Evolutionary conservation across 176 grass and related monocot species (phyloP).

Genomic region (Lolium multiflorum): DNA sequence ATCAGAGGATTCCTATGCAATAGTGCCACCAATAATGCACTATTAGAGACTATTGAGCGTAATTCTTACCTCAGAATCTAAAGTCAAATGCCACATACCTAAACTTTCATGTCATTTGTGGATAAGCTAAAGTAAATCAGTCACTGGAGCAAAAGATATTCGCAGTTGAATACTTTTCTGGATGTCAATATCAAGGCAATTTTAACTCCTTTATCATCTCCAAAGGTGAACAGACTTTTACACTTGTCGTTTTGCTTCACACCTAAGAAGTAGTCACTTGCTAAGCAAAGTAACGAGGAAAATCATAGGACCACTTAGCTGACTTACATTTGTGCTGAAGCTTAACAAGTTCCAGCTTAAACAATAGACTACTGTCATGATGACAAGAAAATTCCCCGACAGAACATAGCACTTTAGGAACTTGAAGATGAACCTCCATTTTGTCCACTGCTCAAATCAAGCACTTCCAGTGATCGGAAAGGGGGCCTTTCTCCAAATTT

Average conservation of each 20-base stretch:
- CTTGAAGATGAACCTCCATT: slow-evolving; percentile 49
- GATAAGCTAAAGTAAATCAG: slow-evolving; percentile 40
- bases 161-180: slow-evolving; percentile 31
- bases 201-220: slow-evolving; percentile 32
- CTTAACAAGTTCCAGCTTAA: slow-evolving; percentile 39
- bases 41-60: slow-evolving; percentile 23
- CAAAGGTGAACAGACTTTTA: slow-evolving; percentile 36
- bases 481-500: slow-evolving; percentile 85
- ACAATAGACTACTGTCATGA: slow-evolving; percentile 24
- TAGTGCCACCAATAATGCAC: background rate
- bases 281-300: background rate
- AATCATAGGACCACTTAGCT: slow-evolving; percentile 8
- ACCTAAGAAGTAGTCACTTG: background rate
- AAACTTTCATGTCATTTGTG: slow-evolving; percentile 30
- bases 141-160: slow-evolving; percentile 35
- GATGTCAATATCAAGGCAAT: slow-evolving; percentile 48
- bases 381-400: background rate
- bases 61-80: slow-evolving; percentile 35
- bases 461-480: slow-evolving; percentile 62
- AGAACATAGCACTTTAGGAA: slow-evolving; percentile 37
- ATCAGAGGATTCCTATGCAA: background rate
- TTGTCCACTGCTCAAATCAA: slow-evolving; percentile 44
- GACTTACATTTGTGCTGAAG: slow-evolving; percentile 12
- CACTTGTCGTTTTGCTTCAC: slow-evolving; percentile 32
- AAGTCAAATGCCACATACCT: slow-evolving; percentile 48